These are phyloP conservation scores for Opeltia flavorubescens DNA, from an alignment of 495 filamentous ascomycete species.

Conservation along the genomic window DNA sequence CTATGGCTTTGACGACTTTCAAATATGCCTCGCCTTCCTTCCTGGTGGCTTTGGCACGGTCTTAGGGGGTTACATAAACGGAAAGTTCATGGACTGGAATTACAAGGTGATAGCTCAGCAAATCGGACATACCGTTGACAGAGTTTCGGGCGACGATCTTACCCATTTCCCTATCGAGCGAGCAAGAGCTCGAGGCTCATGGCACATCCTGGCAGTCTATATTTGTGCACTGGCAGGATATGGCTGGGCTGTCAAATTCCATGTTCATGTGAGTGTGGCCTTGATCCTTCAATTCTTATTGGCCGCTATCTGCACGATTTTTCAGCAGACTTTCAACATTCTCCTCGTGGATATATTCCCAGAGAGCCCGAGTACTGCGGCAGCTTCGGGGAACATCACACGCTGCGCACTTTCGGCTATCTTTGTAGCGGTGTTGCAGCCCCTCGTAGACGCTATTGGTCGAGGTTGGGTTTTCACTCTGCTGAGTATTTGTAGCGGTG, in stretches of 20 bases:
- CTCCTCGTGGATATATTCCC: slow-evolving; percentile 23
- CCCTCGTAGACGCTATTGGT: slow-evolving; percentile 18
- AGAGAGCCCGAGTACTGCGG: slow-evolving; percentile 20
- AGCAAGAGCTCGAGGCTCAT: slow-evolving; percentile 31
- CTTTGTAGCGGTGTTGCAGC: slow-evolving; percentile 19
- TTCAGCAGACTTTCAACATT: slow-evolving; percentile 9
- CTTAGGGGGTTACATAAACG: slow-evolving; percentile 75
- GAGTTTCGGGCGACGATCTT: slow-evolving; percentile 37
- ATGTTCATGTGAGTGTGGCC: slow-evolving; percentile 32
- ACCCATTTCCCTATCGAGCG: slow-evolving; percentile 48
- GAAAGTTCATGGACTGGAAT: slow-evolving; percentile 52
- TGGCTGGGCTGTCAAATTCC: slow-evolving; percentile 41
- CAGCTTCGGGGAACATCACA: slow-evolving; percentile 20
- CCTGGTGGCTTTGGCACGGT: slow-evolving; percentile 42
- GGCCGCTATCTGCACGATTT: not conserved
- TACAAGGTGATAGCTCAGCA: slow-evolving; percentile 27
- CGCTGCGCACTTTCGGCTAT: slow-evolving; percentile 23
- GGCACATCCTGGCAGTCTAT: slow-evolving; percentile 1
- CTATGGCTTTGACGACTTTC: slow-evolving; percentile 23
- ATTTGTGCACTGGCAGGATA: slow-evolving; percentile 32
- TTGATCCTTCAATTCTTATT: slow-evolving; percentile 39
- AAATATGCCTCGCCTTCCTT: slow-evolving; percentile 27
- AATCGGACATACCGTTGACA: slow-evolving; percentile 17
- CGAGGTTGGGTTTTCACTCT: slow-evolving; percentile 25
- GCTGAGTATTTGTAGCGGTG: slow-evolving; percentile 7